Evolutionary conservation across 2,329 filamentous ascomycete genomes (phyloP).

Genomic region (Westerdykella aurantiaca): DNA sequence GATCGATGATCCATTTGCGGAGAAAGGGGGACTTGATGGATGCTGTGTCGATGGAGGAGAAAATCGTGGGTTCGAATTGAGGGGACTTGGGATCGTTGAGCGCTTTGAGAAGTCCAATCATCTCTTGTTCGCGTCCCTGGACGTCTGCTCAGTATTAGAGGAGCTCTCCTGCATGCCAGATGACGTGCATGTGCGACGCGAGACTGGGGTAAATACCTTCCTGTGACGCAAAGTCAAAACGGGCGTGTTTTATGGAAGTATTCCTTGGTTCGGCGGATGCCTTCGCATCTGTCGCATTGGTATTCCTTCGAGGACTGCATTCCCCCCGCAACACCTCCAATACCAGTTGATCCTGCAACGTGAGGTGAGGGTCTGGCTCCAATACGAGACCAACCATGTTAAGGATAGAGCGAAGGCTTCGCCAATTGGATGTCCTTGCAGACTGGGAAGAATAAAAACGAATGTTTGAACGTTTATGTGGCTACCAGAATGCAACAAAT

Average conservation of each 20-base stretch:
- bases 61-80: slow-evolving; percentile 53
- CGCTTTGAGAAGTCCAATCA: slow-evolving; percentile 43
- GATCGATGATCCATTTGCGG: slow-evolving; percentile 47
- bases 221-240: slow-evolving; percentile 24
- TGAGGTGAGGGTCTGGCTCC: slow-evolving; percentile 27
- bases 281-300: not conserved
- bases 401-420: no score
- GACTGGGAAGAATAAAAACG: no score
- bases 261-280: slow-evolving; percentile 14
- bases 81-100: slow-evolving; percentile 46
- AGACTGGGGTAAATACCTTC: slow-evolving; percentile 15
- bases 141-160: slow-evolving; percentile 15
- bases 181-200: no score
- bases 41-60: slow-evolving; percentile 48
- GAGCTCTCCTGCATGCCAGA: no score
- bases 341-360: slow-evolving; percentile 26
- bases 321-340: slow-evolving; percentile 26
- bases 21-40: slow-evolving; percentile 38
- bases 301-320: slow-evolving; percentile 16
- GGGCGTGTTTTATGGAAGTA: slow-evolving; percentile 20
- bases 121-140: slow-evolving; percentile 27
- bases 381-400: slow-evolving; percentile 29
- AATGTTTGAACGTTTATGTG: no score
- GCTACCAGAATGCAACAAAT: no score
- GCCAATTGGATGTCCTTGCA: no score